phyloP scores from a whole-genome alignment of 495 filamentous ascomycete genomes.

The Acidiella bohemica region DNA sequence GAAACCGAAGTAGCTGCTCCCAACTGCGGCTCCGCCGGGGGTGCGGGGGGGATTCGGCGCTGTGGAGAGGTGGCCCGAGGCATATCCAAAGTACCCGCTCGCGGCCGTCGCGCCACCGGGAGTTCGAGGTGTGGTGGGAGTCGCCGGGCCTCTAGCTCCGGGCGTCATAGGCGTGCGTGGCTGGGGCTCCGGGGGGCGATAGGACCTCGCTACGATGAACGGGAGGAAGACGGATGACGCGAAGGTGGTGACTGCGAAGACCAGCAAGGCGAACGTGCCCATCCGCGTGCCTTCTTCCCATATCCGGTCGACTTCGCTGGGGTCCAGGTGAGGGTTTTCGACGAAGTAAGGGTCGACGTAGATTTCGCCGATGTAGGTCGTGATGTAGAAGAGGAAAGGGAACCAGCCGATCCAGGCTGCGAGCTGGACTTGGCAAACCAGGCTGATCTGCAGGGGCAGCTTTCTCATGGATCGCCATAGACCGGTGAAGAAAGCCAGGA shows the following conservation, averaged over 20 bases:
- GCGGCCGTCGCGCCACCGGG: background rate
- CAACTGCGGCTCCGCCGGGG: background rate
- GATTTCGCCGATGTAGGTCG: slow-evolving; percentile 80
- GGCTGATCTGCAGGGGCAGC: slow-evolving; percentile 64
- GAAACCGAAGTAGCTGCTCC: background rate
- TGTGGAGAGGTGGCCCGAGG: background rate
- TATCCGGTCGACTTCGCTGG: slow-evolving; percentile 55
- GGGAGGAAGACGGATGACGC: slow-evolving; percentile 66
- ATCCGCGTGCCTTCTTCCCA: slow-evolving; percentile 74
- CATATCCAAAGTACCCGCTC: slow-evolving; percentile 21
- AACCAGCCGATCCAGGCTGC: slow-evolving; percentile 93
- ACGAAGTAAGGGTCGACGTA: slow-evolving; percentile 71
- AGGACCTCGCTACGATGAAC: slow-evolving; percentile 66
- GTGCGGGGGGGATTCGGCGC: slow-evolving; percentile 5
- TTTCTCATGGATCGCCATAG: slow-evolving; percentile 61
- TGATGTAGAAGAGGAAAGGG: slow-evolving; percentile 86
- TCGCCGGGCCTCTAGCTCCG: slow-evolving; percentile 9
- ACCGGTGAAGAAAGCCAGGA: slow-evolving; percentile 63
- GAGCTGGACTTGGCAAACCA: slow-evolving; percentile 77
- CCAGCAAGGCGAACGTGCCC: slow-evolving; percentile 73
- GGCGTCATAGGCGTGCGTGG: slow-evolving; percentile 20
- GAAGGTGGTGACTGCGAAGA: slow-evolving; percentile 74
- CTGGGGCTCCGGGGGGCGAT: slow-evolving; percentile 32
- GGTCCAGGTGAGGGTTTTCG: slow-evolving; percentile 59
- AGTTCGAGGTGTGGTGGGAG: slow-evolving; percentile 1